Evolutionary conservation across 1,284 basidiomycete genomes (phyloP).

Genomic region (Xanthoconium separans): DNA sequence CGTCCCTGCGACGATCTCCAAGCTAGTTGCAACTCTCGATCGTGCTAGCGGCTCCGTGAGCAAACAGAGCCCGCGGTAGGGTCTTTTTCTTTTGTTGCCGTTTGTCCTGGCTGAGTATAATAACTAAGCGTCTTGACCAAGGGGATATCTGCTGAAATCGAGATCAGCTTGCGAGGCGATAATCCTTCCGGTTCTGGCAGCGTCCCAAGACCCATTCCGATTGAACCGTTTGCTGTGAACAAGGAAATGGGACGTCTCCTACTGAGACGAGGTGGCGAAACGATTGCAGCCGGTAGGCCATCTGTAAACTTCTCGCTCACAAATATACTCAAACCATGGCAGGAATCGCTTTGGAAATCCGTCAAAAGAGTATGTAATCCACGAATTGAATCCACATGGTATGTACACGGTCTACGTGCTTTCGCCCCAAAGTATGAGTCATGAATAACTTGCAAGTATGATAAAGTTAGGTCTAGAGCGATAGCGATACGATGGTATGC

Average conservation of each 20-base stretch:
- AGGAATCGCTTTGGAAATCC: conserved; percentile 47
- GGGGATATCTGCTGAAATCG: conserved; percentile 80
- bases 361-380: conserved; percentile 24
- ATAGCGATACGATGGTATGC: conserved; percentile 10
- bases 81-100: not conserved
- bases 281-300: conserved; percentile 83
- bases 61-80: conserved; percentile 80
- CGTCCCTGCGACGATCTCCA: conserved; percentile 84
- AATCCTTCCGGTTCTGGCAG: conserved; percentile 48
- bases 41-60: conserved; percentile 71
- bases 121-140: conserved; percentile 75
- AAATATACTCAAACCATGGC: conserved; percentile 1
- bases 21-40: conserved; percentile 78
- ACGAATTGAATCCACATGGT: conserved; percentile 2
- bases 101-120: conserved; percentile 3
- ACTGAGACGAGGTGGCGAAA: conserved; percentile 88
- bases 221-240: conserved; percentile 87
- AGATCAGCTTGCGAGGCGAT: conserved; percentile 70
- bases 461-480: conserved; percentile 25
- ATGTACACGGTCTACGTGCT: conserved; percentile 17
- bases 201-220: conserved; percentile 63
- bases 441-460: conserved; percentile 16
- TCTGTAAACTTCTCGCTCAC: not conserved
- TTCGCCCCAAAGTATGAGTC: not conserved
- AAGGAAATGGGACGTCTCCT: conserved; percentile 97